Evolutionary conservation across 2,329 filamentous ascomycete genomes (phyloP).

Genomic region (Hirsutella rhossiliensis): DNA sequence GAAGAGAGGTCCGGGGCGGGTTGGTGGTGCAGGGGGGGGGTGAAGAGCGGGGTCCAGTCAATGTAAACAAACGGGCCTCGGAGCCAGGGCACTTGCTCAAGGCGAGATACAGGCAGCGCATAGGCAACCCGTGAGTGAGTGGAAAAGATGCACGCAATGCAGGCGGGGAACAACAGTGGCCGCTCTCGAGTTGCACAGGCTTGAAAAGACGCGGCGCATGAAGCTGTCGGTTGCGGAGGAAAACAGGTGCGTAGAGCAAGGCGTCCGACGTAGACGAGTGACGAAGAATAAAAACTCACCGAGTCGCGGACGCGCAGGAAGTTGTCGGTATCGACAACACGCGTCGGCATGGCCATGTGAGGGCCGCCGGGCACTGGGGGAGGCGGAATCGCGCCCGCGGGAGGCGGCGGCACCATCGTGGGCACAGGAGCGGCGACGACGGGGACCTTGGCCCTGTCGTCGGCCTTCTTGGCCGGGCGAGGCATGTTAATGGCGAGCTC

Average conservation of each 20-base stretch:
- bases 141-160: no score
- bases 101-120: no score
- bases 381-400: constrained; percentile 5
- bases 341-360: constrained; percentile 11
- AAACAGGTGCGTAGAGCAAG: constrained; percentile 2
- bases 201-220: no score
- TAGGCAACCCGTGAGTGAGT: no score
- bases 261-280: no score
- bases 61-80: no score
- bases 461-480: constrained; percentile 32
- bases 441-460: constrained; percentile 23
- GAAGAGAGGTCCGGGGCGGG: no score
- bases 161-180: no score
- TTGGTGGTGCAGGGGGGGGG: no score
- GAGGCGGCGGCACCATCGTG: constrained; percentile 24
- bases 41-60: no score
- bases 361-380: constrained; percentile 5
- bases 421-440: constrained; percentile 22
- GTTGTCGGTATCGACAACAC: constrained; percentile 55
- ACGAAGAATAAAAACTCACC: constrained; percentile 51
- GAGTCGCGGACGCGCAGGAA: constrained; percentile 72
- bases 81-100: no score
- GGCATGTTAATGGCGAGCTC: constrained; percentile 22
- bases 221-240: background rate
- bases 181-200: no score